phyloP scores from a whole-genome alignment of 2,329 filamentous ascomycete species.

The Cytospora piceicola region DNA sequence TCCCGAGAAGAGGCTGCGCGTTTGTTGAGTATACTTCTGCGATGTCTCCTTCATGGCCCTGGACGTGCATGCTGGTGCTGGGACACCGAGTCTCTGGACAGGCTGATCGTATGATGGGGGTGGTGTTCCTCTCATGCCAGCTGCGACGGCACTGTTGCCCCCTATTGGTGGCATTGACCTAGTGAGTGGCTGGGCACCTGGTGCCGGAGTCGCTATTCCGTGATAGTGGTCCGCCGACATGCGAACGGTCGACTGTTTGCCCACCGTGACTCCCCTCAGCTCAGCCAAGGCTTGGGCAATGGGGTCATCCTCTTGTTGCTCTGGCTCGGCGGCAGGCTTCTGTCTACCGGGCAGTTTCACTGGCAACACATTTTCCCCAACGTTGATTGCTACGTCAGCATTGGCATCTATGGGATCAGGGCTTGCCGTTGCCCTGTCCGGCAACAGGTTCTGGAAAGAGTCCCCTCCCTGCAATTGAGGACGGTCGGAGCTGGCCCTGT shows the following conservation, averaged over 20 bases:
- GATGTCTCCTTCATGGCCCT: slow-evolving; percentile 96
- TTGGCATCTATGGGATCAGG: slow-evolving; percentile 89
- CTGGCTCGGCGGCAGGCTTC: slow-evolving; percentile 46
- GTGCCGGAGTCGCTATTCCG: slow-evolving; percentile 84
- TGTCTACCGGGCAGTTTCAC: slow-evolving; percentile 78
- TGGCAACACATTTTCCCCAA: slow-evolving; percentile 95
- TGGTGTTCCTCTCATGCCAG: slow-evolving; percentile 72
- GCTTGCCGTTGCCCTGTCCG: slow-evolving; percentile 57
- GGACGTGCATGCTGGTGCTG: slow-evolving; percentile 88
- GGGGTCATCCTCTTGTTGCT: slow-evolving; percentile 72
- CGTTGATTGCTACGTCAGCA: slow-evolving; percentile 88
- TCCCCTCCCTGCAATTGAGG: slow-evolving; percentile 45
- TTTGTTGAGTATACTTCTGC: slow-evolving; percentile 83
- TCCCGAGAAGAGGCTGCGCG: slow-evolving; percentile 71
- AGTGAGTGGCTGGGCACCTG: slow-evolving; percentile 50
- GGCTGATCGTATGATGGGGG: slow-evolving; percentile 85
- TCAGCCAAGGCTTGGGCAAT: slow-evolving; percentile 93
- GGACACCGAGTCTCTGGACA: slow-evolving; percentile 80
- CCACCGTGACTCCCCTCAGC: slow-evolving; percentile 77
- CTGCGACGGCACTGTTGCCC: slow-evolving; percentile 49
- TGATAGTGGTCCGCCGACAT: slow-evolving; percentile 96
- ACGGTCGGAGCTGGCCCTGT: slow-evolving; percentile 39
- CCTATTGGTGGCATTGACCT: slow-evolving; percentile 47
- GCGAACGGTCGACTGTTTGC: slow-evolving; percentile 79
- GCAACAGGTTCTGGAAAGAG: slow-evolving; percentile 43